These are phyloP conservation scores for Solanum bulbocastanum DNA, from an alignment of 257 asterid species.

Conservation along the genomic window DNA sequence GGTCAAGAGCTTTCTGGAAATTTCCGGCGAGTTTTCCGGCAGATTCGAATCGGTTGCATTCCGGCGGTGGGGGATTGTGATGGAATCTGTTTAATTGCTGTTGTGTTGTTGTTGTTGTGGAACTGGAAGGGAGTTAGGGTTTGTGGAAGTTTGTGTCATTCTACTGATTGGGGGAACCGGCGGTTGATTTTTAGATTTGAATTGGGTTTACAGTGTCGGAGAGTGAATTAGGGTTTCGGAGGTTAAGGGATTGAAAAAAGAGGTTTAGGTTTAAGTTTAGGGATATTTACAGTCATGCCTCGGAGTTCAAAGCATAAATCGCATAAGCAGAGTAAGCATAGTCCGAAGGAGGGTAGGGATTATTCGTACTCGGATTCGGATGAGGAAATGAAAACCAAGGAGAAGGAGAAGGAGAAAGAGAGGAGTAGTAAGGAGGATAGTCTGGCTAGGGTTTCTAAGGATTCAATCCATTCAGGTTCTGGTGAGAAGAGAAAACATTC, in stretches of 20 bases:
- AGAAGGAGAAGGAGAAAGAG: slow-evolving; percentile 37
- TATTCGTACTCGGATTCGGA: slow-evolving; percentile 87
- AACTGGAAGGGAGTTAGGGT: neutral
- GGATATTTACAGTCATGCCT: slow-evolving; percentile 48
- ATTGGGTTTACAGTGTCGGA: slow-evolving; percentile 7
- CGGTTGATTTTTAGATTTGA: slow-evolving; percentile 2
- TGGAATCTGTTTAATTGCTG: neutral
- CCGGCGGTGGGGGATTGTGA: neutral
- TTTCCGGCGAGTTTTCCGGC: neutral
- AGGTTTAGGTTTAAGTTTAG: neutral
- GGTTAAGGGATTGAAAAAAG: neutral
- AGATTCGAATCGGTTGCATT: neutral
- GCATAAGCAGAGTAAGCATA: slow-evolving; percentile 82
- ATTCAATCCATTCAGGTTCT: slow-evolving; percentile 35
- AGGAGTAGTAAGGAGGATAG: slow-evolving; percentile 40
- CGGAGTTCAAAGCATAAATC: slow-evolving; percentile 87
- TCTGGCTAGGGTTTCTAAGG: slow-evolving; percentile 40
- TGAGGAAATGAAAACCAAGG: slow-evolving; percentile 64
- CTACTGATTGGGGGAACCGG: neutral
- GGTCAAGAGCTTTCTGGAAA: slow-evolving; percentile 20
- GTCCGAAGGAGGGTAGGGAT: slow-evolving; percentile 54
- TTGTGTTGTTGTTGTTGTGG: neutral
- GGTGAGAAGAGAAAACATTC: slow-evolving; percentile 87
- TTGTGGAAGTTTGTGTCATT: neutral
- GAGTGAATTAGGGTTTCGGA: slow-evolving; percentile 50